These are phyloP conservation scores for Juncus effusus DNA, from an alignment of 176 grass and related monocot species.

Conservation along the genomic window DNA sequence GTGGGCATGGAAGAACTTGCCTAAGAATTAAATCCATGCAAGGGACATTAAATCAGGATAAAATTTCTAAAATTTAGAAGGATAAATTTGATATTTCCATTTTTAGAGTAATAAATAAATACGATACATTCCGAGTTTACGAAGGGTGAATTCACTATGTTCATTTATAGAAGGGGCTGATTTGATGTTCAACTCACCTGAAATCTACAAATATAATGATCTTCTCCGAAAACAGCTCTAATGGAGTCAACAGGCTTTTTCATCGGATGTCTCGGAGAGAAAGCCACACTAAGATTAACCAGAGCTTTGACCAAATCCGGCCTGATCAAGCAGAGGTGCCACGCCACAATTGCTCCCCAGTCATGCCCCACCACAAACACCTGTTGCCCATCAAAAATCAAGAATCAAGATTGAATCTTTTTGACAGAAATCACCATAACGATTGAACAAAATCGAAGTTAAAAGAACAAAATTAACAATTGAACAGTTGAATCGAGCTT, in stretches of 20 bases:
- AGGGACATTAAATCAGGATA: no score
- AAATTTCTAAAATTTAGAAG: no score
- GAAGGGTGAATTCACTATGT: no score
- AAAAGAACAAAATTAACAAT: no score
- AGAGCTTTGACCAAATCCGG: slow-evolving; percentile 67
- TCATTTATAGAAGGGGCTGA: no score
- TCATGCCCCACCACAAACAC: slow-evolving; percentile 79
- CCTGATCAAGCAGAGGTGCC: slow-evolving; percentile 67
- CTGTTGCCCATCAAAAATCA: slow-evolving; percentile 15
- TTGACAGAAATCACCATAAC: background rate
- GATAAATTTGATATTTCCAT: no score
- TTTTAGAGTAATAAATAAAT: no score
- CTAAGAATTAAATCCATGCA: no score
- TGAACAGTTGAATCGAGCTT: no score
- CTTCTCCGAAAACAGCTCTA: slow-evolving; percentile 47
- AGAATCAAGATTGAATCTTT: background rate
- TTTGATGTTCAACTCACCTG: slow-evolving; percentile 35
- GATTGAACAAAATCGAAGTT: background rate
- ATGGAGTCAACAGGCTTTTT: slow-evolving; percentile 42
- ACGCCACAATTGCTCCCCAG: slow-evolving; percentile 72
- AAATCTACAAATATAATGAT: slow-evolving; percentile 67
- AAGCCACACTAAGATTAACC: slow-evolving; percentile 61
- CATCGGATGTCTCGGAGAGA: slow-evolving; percentile 28
- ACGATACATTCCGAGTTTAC: no score
- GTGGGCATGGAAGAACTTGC: no score